These are phyloP conservation scores for Cercospora zeae-maydis DNA, from an alignment of 2,329 filamentous ascomycete genomes.

Conservation along the genomic window DNA sequence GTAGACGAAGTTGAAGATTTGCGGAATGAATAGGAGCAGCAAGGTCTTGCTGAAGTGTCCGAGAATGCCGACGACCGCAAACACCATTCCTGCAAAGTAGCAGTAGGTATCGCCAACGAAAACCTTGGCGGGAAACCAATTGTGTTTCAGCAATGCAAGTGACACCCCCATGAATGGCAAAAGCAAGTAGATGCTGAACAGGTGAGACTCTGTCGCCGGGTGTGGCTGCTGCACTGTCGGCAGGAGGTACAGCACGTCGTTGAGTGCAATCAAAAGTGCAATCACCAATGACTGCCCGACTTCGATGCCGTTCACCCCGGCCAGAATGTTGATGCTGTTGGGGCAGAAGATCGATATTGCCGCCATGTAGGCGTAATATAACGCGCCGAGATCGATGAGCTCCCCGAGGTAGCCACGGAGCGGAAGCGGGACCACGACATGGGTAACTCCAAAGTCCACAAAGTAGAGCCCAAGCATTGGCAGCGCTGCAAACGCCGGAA, in stretches of 20 bases:
- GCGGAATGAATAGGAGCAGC: constrained; percentile 82
- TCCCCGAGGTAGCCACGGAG: constrained; percentile 80
- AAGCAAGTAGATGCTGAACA: constrained; percentile 93
- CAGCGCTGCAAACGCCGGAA: constrained; percentile 88
- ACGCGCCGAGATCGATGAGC: constrained; percentile 69
- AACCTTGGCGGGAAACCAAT: constrained; percentile 91
- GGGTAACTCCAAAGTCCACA: constrained; percentile 95
- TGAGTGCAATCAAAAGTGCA: constrained; percentile 74
- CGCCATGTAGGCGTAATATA: constrained; percentile 96
- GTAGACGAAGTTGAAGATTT: constrained; percentile 96
- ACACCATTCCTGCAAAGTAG: constrained; percentile 99
- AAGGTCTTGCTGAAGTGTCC: constrained; percentile 98
- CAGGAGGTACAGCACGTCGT: constrained; percentile 80
- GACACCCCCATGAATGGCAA: constrained; percentile 93
- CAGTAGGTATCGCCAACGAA: constrained; percentile 99
- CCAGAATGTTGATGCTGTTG: constrained; percentile 99
- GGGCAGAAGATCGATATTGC: constrained; percentile 95
- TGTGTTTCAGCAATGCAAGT: constrained; percentile 78
- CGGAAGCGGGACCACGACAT: constrained; percentile 84
- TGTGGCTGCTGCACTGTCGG: constrained; percentile 68
- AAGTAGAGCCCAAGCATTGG: constrained; percentile 96
- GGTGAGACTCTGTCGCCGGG: constrained; percentile 89
- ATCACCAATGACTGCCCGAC: constrained; percentile 92
- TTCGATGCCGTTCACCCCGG: constrained; percentile 97
- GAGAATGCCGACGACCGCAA: constrained; percentile 92